Percentiles rank a stretch among this genome's conserved stretches.
Conservation (phyloP, 371 early-diverging fungal genomes). For the Batkoa obscura region DNA sequence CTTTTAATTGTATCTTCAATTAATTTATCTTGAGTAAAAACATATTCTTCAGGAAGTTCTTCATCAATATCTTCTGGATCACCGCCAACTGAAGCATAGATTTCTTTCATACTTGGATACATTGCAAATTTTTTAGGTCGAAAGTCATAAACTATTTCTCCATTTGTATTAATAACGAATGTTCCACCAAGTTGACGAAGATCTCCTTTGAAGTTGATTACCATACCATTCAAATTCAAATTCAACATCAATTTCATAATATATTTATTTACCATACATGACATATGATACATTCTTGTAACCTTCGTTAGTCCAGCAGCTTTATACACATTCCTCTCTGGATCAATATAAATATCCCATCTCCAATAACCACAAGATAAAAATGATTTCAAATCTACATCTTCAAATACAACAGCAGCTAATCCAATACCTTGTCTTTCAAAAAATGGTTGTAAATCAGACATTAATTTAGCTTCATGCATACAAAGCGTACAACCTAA, state of each 20-base stretch:
- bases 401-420: slow-evolving; percentile 5
- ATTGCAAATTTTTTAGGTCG: not conserved
- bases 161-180: slow-evolving; percentile 1
- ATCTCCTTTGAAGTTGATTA: not conserved
- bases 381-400: slow-evolving; percentile 1
- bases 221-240: not conserved
- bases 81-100: slow-evolving; percentile 1
- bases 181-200: slow-evolving; percentile 1
- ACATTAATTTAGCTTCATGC: not conserved
- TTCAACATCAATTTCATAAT: not conserved
- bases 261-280: not conserved
- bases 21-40: no score
- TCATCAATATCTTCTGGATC: not conserved
- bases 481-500: slow-evolving; percentile 3
- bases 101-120: slow-evolving; percentile 1
- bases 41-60: no score
- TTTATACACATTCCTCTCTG: not conserved
- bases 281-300: not conserved
- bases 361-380: slow-evolving; percentile 1
- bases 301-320: not conserved
- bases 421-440: not conserved
- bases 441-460: not conserved
- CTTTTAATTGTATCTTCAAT: no score
- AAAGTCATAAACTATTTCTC: not conserved
- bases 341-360: slow-evolving; percentile 2